phyloP scores from a whole-genome alignment of 352 stramenopile species.

The Phytophthora agathidicida region DNA sequence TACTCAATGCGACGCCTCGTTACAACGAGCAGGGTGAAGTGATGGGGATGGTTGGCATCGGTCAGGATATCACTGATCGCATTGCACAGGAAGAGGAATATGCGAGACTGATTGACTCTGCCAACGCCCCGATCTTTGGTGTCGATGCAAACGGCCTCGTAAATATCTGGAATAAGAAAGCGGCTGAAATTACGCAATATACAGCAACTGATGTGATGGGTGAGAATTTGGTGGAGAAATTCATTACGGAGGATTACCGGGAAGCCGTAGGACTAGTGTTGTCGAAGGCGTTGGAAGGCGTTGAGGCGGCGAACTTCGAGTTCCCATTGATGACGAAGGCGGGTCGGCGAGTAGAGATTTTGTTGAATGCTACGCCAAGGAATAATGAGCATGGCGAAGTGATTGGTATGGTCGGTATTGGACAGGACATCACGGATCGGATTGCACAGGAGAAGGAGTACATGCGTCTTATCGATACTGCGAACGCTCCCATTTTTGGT shows the following conservation, averaged over 20 bases:
- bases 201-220: slow-evolving; percentile 49
- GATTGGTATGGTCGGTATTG: slow-evolving; percentile 60
- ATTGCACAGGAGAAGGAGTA: slow-evolving; percentile 71
- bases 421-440: slow-evolving; percentile 60
- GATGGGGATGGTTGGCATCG: no score
- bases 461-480: slow-evolving; percentile 73
- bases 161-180: slow-evolving; percentile 65
- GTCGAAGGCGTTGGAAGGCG: slow-evolving; percentile 41
- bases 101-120: slow-evolving; percentile 55
- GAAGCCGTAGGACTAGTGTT: slow-evolving; percentile 39
- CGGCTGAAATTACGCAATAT: slow-evolving; percentile 55
- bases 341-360: slow-evolving; percentile 61
- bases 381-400: slow-evolving; percentile 56
- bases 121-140: slow-evolving; percentile 69
- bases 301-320: slow-evolving; percentile 63
- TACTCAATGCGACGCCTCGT: no score
- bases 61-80: slow-evolving; percentile 54
- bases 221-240: slow-evolving; percentile 50
- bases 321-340: slow-evolving; percentile 74
- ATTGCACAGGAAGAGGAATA: slow-evolving; percentile 69
- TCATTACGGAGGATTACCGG: slow-evolving; percentile 49
- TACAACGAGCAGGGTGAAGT: no score
- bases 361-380: slow-evolving; percentile 64
- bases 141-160: slow-evolving; percentile 52
- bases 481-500: slow-evolving; percentile 82